Base-by-base conservation (phyloP, 352 stramenopile species). In the Pythium brassicae region DNA sequence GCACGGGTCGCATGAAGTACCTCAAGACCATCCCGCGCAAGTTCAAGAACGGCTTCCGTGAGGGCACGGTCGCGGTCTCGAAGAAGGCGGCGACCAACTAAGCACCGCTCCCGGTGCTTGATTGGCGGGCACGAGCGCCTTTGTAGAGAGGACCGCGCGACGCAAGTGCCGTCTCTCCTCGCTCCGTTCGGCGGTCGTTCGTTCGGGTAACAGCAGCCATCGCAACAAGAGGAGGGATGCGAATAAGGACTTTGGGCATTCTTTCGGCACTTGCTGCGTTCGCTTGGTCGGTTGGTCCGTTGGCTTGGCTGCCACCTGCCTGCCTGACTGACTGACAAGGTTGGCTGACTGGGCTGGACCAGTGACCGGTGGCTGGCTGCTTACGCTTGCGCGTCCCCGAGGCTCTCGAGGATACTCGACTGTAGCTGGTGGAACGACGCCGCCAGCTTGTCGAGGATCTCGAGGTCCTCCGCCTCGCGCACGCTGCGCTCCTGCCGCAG, bases 31-130 rank as follows among this genome's bases (percentile, higher is more conserved):
- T 99, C 72, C 93, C 96, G 63, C 91, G 97, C 74, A 87, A 88
- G 68, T 99, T 99, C 92, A 99, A 99, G 96, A 99, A 99, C 87
- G 97, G 97, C 71, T 99, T 99, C 95, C 89, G 95, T 84, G 96
- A 99, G 83, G 96, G 80, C 62, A 76, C 78, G 66, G 72, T 62
- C 49, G 83, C 85, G 59, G 76, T 91, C 62, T 94, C 85, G 57
- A 94, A 94, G 83, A 94, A 94, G 78, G 83, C 83, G 50, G 85
- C 85, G 65, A 92, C 82, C 72, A 94, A 94, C 82, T 94, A 92
- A 89, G 69, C 66, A 62, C 61, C 26, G 60, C 57, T 11, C 6
- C 14, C 23, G 6, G n/a, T 40, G 26, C 35, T 40, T 59, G 44
- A 20, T 42, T 37, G 50, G 23, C 47, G 26, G 20, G 26, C 42